Evolutionary conservation across 331 rosid genomes (phyloP).

Genomic region (Dryas integrifolia): DNA sequence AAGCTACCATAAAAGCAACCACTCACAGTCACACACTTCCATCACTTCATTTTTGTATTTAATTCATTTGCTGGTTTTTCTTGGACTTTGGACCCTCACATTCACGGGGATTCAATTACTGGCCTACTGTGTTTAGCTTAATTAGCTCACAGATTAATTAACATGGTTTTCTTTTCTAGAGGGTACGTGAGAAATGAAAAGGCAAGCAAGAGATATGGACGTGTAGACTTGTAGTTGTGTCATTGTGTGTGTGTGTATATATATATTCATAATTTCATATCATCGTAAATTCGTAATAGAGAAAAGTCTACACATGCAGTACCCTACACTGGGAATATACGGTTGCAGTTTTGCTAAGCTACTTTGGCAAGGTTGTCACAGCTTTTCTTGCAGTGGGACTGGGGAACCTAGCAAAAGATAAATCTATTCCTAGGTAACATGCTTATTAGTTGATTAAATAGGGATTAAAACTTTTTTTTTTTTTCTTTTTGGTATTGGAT

Average conservation of each 20-base stretch:
- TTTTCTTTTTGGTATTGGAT: background rate
- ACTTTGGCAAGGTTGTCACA: slow-evolving; percentile 50
- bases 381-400: slow-evolving; percentile 56
- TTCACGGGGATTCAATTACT: background rate
- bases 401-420: slow-evolving; percentile 4
- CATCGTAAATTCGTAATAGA: slow-evolving; percentile 40
- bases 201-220: background rate
- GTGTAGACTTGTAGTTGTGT: background rate
- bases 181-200: background rate
- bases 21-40: background rate
- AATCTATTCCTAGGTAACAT: background rate
- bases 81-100: background rate
- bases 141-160: background rate
- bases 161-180: background rate
- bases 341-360: slow-evolving; percentile 32
- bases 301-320: slow-evolving; percentile 33
- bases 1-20: background rate
- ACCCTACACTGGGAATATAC: slow-evolving; percentile 48
- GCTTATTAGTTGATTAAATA: too few species aligned
- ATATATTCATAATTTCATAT: background rate
- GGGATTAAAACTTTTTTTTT: background rate
- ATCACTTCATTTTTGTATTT: too few species aligned
- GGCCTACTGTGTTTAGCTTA: too few species aligned
- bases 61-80: background rate
- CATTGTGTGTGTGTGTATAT: background rate